Evolutionary conservation across 257 asterid species (phyloP).

Genomic region (Nicotiana otophora): DNA sequence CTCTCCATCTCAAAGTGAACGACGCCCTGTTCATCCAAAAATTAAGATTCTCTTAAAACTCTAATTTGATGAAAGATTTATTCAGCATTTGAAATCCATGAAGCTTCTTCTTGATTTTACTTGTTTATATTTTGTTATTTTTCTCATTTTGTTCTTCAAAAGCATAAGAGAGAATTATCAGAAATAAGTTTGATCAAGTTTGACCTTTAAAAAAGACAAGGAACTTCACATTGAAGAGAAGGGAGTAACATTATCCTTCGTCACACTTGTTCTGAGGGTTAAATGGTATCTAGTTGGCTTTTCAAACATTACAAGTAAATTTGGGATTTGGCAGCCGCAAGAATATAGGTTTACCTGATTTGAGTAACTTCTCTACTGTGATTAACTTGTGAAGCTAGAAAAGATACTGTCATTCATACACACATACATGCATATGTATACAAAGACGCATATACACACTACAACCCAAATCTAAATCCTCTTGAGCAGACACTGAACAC

Average conservation of each 20-base stretch:
- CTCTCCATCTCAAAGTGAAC: not conserved
- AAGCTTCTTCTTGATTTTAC: not conserved
- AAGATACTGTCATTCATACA: not conserved
- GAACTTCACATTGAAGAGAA: not conserved
- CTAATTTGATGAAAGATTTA: not conserved
- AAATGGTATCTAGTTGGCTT: not conserved
- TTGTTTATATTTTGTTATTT: not conserved
- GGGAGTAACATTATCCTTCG: not conserved
- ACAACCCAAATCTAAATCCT: not conserved
- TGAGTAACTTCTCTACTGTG: not conserved
- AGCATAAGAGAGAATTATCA: not conserved
- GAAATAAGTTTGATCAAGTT: not conserved
- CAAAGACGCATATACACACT: not conserved
- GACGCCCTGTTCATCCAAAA: not conserved
- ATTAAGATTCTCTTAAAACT: not conserved
- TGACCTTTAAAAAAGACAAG: not conserved
- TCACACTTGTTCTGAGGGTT: not conserved
- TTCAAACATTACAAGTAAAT: not conserved
- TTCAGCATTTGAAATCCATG: not conserved
- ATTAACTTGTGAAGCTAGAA: not conserved
- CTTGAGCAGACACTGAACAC: not conserved
- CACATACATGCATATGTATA: not conserved
- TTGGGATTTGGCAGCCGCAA: not conserved
- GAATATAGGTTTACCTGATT: not conserved
- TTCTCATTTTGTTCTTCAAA: not conserved